Conservation (phyloP, 2,329 filamentous ascomycete species). For the Xylogone sp. region DNA sequence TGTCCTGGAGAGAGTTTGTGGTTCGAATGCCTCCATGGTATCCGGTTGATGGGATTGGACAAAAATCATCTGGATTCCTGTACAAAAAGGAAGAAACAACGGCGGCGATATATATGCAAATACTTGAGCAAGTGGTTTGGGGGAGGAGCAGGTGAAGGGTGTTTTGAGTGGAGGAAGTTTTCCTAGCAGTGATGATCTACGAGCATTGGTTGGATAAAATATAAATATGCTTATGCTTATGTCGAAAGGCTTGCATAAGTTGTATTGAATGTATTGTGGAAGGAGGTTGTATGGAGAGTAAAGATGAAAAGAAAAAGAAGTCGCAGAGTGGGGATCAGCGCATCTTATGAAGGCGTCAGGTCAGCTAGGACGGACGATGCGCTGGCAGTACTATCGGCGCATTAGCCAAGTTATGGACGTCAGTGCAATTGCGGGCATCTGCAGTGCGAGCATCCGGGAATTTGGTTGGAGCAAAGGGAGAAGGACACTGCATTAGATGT, state of each 20-base stretch:
- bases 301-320: not conserved
- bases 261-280: not conserved
- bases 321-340: not conserved
- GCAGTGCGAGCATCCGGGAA: not conserved
- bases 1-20: slow-evolving; percentile 21
- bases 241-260: not conserved
- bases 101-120: slow-evolving; percentile 6
- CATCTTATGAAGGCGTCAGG: not conserved
- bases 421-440: not conserved
- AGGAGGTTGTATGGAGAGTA: not conserved
- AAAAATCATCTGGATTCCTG: slow-evolving; percentile 23
- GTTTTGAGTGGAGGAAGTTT: not conserved
- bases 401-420: not conserved
- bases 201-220: not conserved
- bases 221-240: not conserved
- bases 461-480: not conserved
- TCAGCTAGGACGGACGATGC: not conserved
- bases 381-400: not conserved
- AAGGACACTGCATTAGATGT: not conserved
- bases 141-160: slow-evolving; percentile 2
- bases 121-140: slow-evolving; percentile 18
- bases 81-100: not conserved
- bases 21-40: slow-evolving; percentile 26
- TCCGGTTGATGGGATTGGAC: slow-evolving; percentile 27
- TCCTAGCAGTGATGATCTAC: no score